Evolutionary conservation across 2,329 filamentous ascomycete genomes (phyloP), one percentile per base, ranked within the genome.

Genomic region (Ceratocystis huliohia): DNA sequence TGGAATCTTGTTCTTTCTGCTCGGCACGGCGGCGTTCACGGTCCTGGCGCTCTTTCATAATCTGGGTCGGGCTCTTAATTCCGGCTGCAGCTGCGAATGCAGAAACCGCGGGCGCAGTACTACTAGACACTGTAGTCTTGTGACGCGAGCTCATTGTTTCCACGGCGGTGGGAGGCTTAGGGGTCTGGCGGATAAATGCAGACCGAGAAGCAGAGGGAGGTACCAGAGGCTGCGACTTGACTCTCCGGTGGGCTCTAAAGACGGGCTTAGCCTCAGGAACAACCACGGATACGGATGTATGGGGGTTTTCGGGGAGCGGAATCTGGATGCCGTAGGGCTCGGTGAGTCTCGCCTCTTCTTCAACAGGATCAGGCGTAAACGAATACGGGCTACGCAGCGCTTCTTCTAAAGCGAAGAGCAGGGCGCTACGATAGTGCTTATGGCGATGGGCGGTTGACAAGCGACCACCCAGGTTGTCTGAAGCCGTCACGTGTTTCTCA

Each of bases 331-430:
- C 81, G 69, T 80, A 75, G 71, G 96, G 81, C 75, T 96, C 92
- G 71, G 92, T 88, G 92, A 99, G 97, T 72, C 85, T 84, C 71
- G 92, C 89, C 82, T 89, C 88, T 79, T 96, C 89, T 80, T 99
- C 94, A 69, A 87, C 82, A 71, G 87, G 78, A 76, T 96, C 91
- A 28, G 88, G 82, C 7, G 91, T 95, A 76, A 97, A 95, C 62
- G 85, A 80, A 70, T 91, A 83, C 1, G 93, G 91, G 61, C 87
- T 84, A 71, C 92, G 88, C 70, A 97, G 82, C 46, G 90, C 91
- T 78, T 95, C 91, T 79, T 97, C 92, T 67, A 97, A 84, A 46
- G 91, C 86, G 79, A 89, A 97, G 72, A 96, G 87, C 74, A 99
- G 92, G 46, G 94, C 93, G 75, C 88, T 89, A 70, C 90, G 89